A percentile compares a stretch with the other conserved stretches of the same genome.
Evolutionary conservation across 257 asterid species (phyloP).

Genomic region (Lycium ferocissimum): DNA sequence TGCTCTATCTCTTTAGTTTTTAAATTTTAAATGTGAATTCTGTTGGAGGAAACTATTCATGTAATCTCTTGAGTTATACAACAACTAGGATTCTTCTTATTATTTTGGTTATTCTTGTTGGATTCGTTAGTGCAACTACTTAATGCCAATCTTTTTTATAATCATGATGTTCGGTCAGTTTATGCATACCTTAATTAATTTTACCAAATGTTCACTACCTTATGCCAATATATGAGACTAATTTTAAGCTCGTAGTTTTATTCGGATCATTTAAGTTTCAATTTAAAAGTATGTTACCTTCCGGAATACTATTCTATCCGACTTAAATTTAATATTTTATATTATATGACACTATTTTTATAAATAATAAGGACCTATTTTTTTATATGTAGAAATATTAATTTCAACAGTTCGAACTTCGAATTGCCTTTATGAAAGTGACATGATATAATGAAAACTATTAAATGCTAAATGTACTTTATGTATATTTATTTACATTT

Average conservation of each 20-base stretch:
- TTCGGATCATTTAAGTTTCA: neutral
- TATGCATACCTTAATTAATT: too few relatives aligned
- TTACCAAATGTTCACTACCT: too few relatives aligned
- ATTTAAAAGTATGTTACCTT: too few relatives aligned
- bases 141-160: neutral
- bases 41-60: conserved; percentile 7
- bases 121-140: neutral
- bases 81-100: neutral
- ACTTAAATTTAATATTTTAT: too few relatives aligned
- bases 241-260: neutral
- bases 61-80: neutral
- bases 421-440: too few relatives aligned
- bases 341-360: too few relatives aligned
- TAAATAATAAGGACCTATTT: too few relatives aligned
- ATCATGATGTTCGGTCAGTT: too few relatives aligned
- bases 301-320: too few relatives aligned
- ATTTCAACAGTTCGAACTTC: too few relatives aligned
- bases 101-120: neutral
- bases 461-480: neutral
- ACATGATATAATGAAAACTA: neutral
- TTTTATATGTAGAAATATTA: too few relatives aligned
- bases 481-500: neutral
- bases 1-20: neutral
- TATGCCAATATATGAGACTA: too few relatives aligned
- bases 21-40: conserved; percentile 24